Evolutionary conservation across 768 basidiomycete species (phyloP).

Genomic region (Tricholomella constricta): DNA sequence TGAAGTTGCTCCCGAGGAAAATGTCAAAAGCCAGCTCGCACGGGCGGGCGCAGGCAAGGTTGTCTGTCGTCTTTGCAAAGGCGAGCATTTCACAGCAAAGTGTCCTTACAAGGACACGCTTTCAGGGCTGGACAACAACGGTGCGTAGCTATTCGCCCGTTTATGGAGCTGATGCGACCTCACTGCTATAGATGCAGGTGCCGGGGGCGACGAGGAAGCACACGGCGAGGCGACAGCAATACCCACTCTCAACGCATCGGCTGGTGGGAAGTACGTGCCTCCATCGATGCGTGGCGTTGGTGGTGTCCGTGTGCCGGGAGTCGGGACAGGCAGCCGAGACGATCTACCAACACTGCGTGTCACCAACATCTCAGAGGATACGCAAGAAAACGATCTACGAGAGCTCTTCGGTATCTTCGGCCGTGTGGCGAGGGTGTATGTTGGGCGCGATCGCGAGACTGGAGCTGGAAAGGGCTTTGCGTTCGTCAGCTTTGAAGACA

Average conservation of each 20-base stretch:
- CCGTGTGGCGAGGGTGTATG: slow-evolving; percentile 85
- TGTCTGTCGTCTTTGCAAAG: slow-evolving; percentile 91
- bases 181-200: slow-evolving; percentile 28
- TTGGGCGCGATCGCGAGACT: slow-evolving; percentile 93
- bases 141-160: slow-evolving; percentile 33
- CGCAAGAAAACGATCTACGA: slow-evolving; percentile 90
- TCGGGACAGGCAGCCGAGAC: slow-evolving; percentile 69
- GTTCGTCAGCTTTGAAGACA: slow-evolving; percentile 93
- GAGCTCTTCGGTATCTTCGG: slow-evolving; percentile 90
- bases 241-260: slow-evolving; percentile 38
- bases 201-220: slow-evolving; percentile 41
- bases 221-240: slow-evolving; percentile 35
- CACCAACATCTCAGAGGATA: slow-evolving; percentile 95
- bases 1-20: slow-evolving; percentile 66
- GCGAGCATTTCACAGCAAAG: slow-evolving; percentile 96
- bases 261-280: slow-evolving; percentile 87
- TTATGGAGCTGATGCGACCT: background rate
- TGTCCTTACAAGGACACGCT: slow-evolving; percentile 98
- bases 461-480: slow-evolving; percentile 96
- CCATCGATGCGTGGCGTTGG: slow-evolving; percentile 81
- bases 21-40: slow-evolving; percentile 64
- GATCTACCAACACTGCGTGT: slow-evolving; percentile 96
- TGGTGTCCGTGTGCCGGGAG: slow-evolving; percentile 67
- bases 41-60: slow-evolving; percentile 87
- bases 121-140: slow-evolving; percentile 66